Evolutionary conservation across 2,329 filamentous ascomycete species (phyloP), one percentile per base, ranked within the genome.

Genomic region (Sporothrix euskadiensis): DNA sequence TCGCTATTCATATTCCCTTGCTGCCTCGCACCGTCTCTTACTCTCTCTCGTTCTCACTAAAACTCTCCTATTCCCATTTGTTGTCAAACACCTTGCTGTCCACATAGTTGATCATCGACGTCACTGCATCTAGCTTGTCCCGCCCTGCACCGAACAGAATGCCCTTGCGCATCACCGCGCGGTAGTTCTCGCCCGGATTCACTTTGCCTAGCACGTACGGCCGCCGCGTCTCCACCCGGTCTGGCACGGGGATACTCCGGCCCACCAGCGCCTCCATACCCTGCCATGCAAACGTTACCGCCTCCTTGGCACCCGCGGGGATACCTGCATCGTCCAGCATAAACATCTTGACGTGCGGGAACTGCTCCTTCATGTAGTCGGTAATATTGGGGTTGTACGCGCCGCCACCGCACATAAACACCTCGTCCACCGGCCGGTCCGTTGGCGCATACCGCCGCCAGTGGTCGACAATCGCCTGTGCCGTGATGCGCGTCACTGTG

Each of bases 401-500:
- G 22, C 87, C 87, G 5, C 86, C 87, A 12, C 88, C 88, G 78
- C 87, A 89, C 84, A 90, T 87, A 81, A 87, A 90, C 52, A 90
- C 83, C 80, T 90, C 88, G 57, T 79, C 80, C 12, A 82, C 76
- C 4, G 78, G 78, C 10, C 79, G 79, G 69, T 83, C 80, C 30
- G 83, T 76, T 5, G 85, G 84, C 65, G 84, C 83, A 74, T 88
- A 88, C 44, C 85, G 83, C 9, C 79, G 79, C 78, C 82, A 84
- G 75, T 84, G 82, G 49, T 83, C 78, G 19, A 89, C 84, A 44
- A 90, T 89, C 26, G 87, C 85, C 78, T 89, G 85, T 0, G 88
- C 85, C 0, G 87, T 89, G 76, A 90, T 85, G 30, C 88, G 83
- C 9, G 88, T 90, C 56, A 89, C 83, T 0, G 87, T 89, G 0